Conservation (phyloP, 108 stramenopile genomes). For the Fragilaria crotonensis region DNA sequence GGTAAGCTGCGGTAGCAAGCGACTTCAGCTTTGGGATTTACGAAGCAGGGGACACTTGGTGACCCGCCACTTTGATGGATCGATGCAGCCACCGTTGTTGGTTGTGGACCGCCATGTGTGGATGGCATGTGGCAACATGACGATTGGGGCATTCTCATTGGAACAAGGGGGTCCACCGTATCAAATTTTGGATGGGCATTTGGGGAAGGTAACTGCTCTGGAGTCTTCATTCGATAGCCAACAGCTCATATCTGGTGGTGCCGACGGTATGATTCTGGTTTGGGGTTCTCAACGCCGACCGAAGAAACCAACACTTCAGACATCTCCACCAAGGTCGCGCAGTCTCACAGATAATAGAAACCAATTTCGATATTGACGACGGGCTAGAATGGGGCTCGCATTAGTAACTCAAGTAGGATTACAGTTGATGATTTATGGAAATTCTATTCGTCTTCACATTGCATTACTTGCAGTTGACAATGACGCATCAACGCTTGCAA, state of each 20-base stretch:
- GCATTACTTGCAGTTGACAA: conserved; percentile 29
- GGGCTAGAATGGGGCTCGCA: too few relatives aligned
- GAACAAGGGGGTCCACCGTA: conserved; percentile 42
- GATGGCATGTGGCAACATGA: background rate
- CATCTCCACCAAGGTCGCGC: background rate
- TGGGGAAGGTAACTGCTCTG: conserved; percentile 44
- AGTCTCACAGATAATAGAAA: background rate
- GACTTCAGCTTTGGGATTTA: conserved; percentile 62
- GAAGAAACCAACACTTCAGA: conserved; percentile 5
- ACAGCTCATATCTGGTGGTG: conserved; percentile 47
- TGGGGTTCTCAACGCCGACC: conserved; percentile 37
- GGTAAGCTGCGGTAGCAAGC: conserved; percentile 44
- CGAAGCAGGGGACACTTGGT: conserved; percentile 23
- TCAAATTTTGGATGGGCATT: conserved; percentile 46
- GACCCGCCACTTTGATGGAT: conserved; percentile 27
- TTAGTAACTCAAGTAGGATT: too few relatives aligned
- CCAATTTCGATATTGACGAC: background rate
- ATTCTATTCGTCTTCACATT: background rate
- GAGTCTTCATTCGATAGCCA: conserved; percentile 16
- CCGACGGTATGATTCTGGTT: conserved; percentile 70
- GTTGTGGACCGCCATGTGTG: background rate
- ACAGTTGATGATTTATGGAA: background rate
- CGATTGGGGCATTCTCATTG: conserved; percentile 43
- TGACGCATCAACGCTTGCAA: conserved; percentile 42
- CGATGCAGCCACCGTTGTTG: conserved; percentile 6